Conservation (phyloP, 2,329 filamentous ascomycete species). For the Venturia nashicola region DNA sequence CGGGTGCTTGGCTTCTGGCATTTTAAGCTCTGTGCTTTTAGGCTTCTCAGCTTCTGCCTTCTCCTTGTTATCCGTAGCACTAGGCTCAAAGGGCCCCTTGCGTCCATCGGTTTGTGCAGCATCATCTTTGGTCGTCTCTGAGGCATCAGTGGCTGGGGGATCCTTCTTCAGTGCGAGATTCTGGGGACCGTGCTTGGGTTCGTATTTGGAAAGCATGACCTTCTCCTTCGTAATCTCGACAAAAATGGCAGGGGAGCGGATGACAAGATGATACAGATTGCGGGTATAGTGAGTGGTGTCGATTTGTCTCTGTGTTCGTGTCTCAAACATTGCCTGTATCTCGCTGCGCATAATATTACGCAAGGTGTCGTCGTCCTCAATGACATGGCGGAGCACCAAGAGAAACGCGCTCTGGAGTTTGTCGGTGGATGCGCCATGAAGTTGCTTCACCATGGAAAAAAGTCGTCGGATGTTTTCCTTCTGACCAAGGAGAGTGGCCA, state of each 20-base stretch:
- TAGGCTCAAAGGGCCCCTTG: conserved; percentile 13
- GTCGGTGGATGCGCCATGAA: conserved; percentile 65
- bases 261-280: conserved; percentile 62
- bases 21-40: conserved; percentile 61
- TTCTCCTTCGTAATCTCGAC: conserved; percentile 79
- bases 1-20: conserved; percentile 78
- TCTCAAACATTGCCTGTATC: conserved; percentile 66
- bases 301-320: conserved; percentile 30
- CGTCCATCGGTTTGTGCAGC: conserved; percentile 17
- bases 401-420: conserved; percentile 67
- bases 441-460: conserved; percentile 91
- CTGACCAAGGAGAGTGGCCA: conserved; percentile 68
- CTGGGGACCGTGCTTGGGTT: conserved; percentile 41
- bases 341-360: conserved; percentile 87
- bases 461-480: conserved; percentile 81
- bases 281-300: conserved; percentile 67
- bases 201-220: conserved; percentile 58
- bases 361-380: conserved; percentile 86
- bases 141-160: conserved; percentile 19
- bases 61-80: conserved; percentile 8
- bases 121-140: conserved; percentile 18
- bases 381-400: conserved; percentile 78
- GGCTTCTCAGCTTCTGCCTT: conserved; percentile 52
- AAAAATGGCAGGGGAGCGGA: conserved; percentile 76
- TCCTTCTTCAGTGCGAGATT: conserved; percentile 40